Base-by-base conservation (phyloP, 1,284 basidiomycete species). In the Omphalotus olearius region DNA sequence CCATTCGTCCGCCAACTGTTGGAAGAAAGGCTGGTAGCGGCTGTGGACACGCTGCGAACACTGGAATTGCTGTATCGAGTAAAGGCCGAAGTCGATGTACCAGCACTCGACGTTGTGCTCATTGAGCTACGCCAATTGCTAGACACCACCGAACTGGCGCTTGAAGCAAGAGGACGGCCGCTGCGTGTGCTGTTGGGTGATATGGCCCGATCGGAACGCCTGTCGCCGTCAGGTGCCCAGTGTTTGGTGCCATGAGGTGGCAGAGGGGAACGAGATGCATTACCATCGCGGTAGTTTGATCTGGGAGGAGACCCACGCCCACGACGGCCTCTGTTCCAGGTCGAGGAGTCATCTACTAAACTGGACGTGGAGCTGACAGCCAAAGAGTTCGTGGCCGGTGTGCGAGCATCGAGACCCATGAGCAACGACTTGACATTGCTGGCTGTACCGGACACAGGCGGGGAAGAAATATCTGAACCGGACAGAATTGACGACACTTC, bases 1-100 rank as follows among this genome's bases (percentile, higher is more conserved):
- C 45, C 63, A 57, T 66, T 69, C 25, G 78, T 79, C 54, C 86
- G 78, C 85, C 87, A 88, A 64, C 81, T 84, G 36, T 73, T 69
- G 45, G 78, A 77, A 30, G 84, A 87, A 14, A 88, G 78, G 60
- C 85, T 88, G 30, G 87, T 90, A 51, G 88, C 88, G 52, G 80
- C 80, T 2, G 88, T 91, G 16, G 85, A 83, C 36, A 90, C 75
- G 57, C 85, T 88, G 47, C 83, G 75, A 51, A 74, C 62, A 63
- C 86, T 89, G 28, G 77, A 79, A 62, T 90, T 91, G 69, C 85
- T 88, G 69, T 86, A 89, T 55, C 82, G 73, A 28, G 88, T 90
- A 61, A 89, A 91, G 39, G 82, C 80, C 23, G 79, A 82, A 25
- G 79, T 78, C 4, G 81, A 82, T 40, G 83, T 83, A 55, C 79